Base-by-base conservation (phyloP, 2,329 filamentous ascomycete species). In the Beauveria pseudobassiana region DNA sequence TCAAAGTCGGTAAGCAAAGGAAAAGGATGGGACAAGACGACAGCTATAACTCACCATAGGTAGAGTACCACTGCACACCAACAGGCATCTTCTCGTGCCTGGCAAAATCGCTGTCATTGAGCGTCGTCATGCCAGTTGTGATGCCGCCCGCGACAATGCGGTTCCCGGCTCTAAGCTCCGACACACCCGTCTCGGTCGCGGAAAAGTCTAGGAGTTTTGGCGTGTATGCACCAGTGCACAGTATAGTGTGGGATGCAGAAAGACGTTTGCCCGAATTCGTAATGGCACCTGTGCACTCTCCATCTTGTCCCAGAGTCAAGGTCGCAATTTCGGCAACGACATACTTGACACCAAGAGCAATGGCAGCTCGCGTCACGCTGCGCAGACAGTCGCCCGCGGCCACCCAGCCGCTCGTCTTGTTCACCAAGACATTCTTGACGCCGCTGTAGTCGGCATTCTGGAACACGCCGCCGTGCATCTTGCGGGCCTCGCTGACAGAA, bases 371-470 rank as follows among this genome's bases (percentile, higher is more conserved):
- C 1, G 83, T 87, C 9, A 87, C 77, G 1, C 80, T 81, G 56
- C 76, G 71, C 63, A 88, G 69, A 34, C 79, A 78, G 65, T 86
- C 82, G 3, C 82, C 82, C 2, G 86, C 85, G n/a, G 82, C 83
- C 7, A 79, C 84, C 83, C 84, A 88, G 1, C 85, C 85, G 69
- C 83, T 85, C 30, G 79, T 81, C 67, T 77, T 80, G 74, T 87
- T 87, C 50, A 87, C 73, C 16, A 86, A 74, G 3, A 87, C 82
- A 65, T 85, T 81, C 65, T 80, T 83, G 54, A 82, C 83, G 2
- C 78, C 82, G 0, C 74, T 76, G 66, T 86, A 87, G 61, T 87
- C 82, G 2, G 85, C 83, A 49, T 84, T 78, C 10, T 81, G 77
- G 62, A 87, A 87, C 1, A 87, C 68, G 0, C 85, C 85, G 3